Evolutionary conservation across 2,329 filamentous ascomycete genomes (phyloP).

Genomic region (Colletotrichum sublineola): DNA sequence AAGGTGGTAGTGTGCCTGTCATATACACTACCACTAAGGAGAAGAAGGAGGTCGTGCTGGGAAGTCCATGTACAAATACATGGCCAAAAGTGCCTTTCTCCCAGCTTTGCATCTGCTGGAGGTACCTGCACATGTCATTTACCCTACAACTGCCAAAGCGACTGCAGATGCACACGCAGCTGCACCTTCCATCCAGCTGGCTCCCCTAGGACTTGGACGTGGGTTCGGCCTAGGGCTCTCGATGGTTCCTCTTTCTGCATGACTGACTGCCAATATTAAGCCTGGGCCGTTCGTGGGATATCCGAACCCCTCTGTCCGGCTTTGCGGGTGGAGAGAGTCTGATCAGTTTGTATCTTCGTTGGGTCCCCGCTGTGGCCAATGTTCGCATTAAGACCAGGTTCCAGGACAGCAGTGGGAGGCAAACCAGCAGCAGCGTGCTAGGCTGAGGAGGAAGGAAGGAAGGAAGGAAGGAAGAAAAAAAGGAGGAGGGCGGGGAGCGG

Average conservation of each 20-base stretch:
- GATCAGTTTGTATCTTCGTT: conserved; percentile 20
- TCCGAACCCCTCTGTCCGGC: neutral
- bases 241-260: conserved; percentile 16
- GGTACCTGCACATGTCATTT: conserved; percentile 2
- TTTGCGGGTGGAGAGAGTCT: neutral
- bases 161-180: neutral
- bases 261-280: conserved; percentile 10
- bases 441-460: neutral
- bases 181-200: neutral
- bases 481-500: neutral
- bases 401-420: conserved; percentile 16
- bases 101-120: neutral
- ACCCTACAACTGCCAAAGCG: neutral
- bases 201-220: neutral
- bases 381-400: neutral
- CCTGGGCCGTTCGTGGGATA: neutral
- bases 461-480: too few species aligned
- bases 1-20: neutral
- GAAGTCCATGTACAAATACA: neutral
- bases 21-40: neutral
- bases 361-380: conserved; percentile 21
- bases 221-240: neutral
- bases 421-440: conserved; percentile 6
- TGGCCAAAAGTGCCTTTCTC: neutral
- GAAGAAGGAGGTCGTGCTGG: neutral